Percentiles rank a stretch among this genome's conserved stretches.
These are phyloP conservation scores for Leptosphaerulina australis DNA, from an alignment of 2,329 filamentous ascomycete genomes.

Conservation along the genomic window DNA sequence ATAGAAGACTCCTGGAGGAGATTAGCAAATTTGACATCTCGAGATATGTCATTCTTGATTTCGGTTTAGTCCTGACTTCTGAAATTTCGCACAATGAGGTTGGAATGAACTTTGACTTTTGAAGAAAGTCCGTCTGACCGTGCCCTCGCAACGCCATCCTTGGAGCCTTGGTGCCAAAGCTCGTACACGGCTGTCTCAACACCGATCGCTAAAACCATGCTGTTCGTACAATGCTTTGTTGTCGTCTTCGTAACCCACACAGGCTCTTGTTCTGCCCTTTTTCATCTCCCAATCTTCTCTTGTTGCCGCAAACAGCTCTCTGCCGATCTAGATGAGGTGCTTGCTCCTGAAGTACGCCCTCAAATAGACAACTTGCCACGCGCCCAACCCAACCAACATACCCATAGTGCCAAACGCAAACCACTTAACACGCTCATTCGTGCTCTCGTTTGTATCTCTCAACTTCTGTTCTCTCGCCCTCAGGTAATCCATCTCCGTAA, in stretches of 20 bases:
- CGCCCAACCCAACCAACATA: slow-evolving; percentile 85
- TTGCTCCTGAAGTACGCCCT: slow-evolving; percentile 83
- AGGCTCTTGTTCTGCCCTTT: background rate
- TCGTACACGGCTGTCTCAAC: slow-evolving; percentile 3
- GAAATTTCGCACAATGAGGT: background rate
- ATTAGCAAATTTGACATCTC: background rate
- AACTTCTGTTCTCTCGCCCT: slow-evolving; percentile 89
- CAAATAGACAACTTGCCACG: slow-evolving; percentile 97
- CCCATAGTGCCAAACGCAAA: slow-evolving; percentile 94
- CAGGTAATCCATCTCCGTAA: slow-evolving; percentile 95
- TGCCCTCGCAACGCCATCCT: slow-evolving; percentile 17
- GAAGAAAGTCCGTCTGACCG: slow-evolving; percentile 12
- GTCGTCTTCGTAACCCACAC: background rate
- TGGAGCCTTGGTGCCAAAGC: background rate
- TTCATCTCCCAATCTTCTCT: background rate
- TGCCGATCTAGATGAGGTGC: slow-evolving; percentile 55
- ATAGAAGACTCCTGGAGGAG: background rate
- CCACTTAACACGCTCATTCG: slow-evolving; percentile 98
- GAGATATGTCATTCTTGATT: background rate
- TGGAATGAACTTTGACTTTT: slow-evolving; percentile 1
- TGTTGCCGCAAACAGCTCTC: background rate
- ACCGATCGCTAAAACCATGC: slow-evolving; percentile 15
- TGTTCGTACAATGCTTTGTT: slow-evolving; percentile 19
- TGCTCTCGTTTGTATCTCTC: slow-evolving; percentile 98
- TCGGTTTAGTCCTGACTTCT: background rate